Conservation (phyloP, 768 basidiomycete genomes). For the Serpula lacrymans region DNA sequence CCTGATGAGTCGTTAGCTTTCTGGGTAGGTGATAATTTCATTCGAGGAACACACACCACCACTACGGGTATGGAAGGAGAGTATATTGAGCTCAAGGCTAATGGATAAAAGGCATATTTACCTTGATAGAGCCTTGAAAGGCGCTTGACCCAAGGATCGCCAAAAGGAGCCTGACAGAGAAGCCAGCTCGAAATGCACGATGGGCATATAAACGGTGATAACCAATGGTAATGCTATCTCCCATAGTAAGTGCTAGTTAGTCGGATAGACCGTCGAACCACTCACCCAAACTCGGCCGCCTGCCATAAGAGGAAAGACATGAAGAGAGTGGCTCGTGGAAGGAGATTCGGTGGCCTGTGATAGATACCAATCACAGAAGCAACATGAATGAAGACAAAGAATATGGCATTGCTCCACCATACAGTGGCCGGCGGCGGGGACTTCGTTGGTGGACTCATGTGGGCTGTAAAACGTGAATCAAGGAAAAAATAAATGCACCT, state of each 20-base stretch:
- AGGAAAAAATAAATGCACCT: no score
- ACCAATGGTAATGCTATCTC: slow-evolving; percentile 66
- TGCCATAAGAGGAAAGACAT: slow-evolving; percentile 66
- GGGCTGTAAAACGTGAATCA: no score
- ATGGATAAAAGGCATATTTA: slow-evolving; percentile 20
- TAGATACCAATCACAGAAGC: slow-evolving; percentile 52
- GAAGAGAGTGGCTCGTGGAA: slow-evolving; percentile 44
- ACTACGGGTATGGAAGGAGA: slow-evolving; percentile 35
- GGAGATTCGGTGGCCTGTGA: slow-evolving; percentile 42
- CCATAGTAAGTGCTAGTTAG: neutral
- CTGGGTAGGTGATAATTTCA: neutral
- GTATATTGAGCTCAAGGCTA: slow-evolving; percentile 4
- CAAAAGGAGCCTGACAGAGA: slow-evolving; percentile 53
- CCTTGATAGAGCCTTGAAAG: slow-evolving; percentile 80
- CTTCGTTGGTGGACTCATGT: neutral
- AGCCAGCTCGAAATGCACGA: slow-evolving; percentile 57
- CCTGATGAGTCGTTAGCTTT: slow-evolving; percentile 33
- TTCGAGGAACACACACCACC: slow-evolving; percentile 41
- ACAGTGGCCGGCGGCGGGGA: slow-evolving; percentile 27
- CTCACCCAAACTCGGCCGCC: slow-evolving; percentile 65
- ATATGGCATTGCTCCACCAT: slow-evolving; percentile 63
- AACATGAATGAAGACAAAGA: slow-evolving; percentile 57
- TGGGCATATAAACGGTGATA: slow-evolving; percentile 83
- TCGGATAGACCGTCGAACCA: slow-evolving; percentile 8
- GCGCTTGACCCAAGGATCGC: slow-evolving; percentile 68